A percentile compares a stretch with the other conserved stretches of the same genome.
Conservation (phyloP, 495 filamentous ascomycete species). For the Hypoxylon intermedium region DNA sequence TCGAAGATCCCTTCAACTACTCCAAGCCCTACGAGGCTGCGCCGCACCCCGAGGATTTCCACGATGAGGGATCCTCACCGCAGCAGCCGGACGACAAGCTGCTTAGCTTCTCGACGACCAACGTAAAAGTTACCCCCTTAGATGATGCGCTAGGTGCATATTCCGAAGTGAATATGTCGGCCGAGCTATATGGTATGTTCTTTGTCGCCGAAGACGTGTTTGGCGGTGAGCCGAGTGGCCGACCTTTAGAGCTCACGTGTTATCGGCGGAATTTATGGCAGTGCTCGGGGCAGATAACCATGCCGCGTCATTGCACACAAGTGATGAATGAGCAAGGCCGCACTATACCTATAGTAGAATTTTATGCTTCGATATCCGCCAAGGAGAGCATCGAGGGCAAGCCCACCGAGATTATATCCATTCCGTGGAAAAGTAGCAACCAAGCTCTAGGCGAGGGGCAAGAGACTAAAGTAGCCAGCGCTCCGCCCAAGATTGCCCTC, state of each 20-base stretch:
- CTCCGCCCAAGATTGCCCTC: slow-evolving; percentile 67
- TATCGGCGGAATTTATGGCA: slow-evolving; percentile 92
- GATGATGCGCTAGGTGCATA: slow-evolving; percentile 61
- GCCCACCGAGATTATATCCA: slow-evolving; percentile 86
- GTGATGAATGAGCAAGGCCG: slow-evolving; percentile 81
- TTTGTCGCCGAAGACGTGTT: slow-evolving; percentile 82
- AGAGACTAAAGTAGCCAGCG: slow-evolving; percentile 55
- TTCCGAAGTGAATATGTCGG: slow-evolving; percentile 72
- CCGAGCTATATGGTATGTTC: slow-evolving; percentile 94
- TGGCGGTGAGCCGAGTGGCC: slow-evolving; percentile 53
- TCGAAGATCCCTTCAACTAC: slow-evolving; percentile 73
- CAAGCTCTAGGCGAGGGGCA: slow-evolving; percentile 59
- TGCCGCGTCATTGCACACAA: slow-evolving; percentile 74
- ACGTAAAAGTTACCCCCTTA: slow-evolving; percentile 71
- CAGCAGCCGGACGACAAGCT: slow-evolving; percentile 77
- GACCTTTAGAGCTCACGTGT: slow-evolving; percentile 85
- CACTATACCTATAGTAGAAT: slow-evolving; percentile 72
- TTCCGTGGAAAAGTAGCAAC: slow-evolving; percentile 88
- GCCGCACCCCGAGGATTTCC: slow-evolving; percentile 37
- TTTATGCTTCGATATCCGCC: slow-evolving; percentile 81
- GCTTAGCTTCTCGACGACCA: slow-evolving; percentile 76
- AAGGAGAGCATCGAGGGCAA: slow-evolving; percentile 92
- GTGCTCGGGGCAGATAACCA: slow-evolving; percentile 80
- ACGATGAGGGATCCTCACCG: slow-evolving; percentile 44
- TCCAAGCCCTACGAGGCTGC: slow-evolving; percentile 58